These are phyloP conservation scores for Stemphylium beticola DNA, from an alignment of 2,329 filamentous ascomycete species.

Conservation along the genomic window DNA sequence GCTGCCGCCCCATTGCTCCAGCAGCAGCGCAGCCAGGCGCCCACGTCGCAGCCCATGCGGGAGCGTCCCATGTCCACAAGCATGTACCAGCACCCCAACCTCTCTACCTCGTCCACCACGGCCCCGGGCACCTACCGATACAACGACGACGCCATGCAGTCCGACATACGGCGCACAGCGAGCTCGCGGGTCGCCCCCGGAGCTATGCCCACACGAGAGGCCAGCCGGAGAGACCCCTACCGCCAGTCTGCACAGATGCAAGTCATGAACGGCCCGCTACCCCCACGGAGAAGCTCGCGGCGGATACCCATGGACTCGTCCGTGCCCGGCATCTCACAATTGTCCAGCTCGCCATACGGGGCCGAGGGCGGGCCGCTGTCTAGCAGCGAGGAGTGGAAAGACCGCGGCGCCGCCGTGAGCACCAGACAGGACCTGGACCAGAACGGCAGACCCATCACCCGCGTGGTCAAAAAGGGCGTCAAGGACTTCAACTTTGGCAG, in stretches of 20 bases:
- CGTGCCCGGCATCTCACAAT: constrained; percentile 26
- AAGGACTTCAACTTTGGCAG: constrained; percentile 95
- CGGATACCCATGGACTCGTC: constrained; percentile 64
- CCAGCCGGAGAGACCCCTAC: constrained; percentile 73
- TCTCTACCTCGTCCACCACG: constrained; percentile 54
- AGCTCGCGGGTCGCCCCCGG: constrained; percentile 69
- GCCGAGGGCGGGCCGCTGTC: constrained; percentile 63
- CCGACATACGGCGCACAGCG: constrained; percentile 57
- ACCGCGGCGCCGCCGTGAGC: constrained; percentile 86
- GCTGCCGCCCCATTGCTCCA: constrained; percentile 32
- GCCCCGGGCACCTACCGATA: constrained; percentile 54
- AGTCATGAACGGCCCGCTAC: constrained; percentile 66
- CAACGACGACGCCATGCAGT: constrained; percentile 51
- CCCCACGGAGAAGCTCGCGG: constrained; percentile 78
- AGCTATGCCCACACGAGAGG: constrained; percentile 69
- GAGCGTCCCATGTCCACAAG: constrained; percentile 53
- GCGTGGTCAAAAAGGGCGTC: constrained; percentile 93
- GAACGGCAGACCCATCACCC: constrained; percentile 79
- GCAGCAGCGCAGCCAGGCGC: constrained; percentile 35
- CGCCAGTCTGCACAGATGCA: constrained; percentile 63
- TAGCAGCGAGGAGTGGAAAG: constrained; percentile 93
- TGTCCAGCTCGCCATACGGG: constrained; percentile 55
- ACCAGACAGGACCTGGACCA: constrained; percentile 84
- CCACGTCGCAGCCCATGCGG: constrained; percentile 38
- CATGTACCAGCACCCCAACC: constrained; percentile 58